Evolutionary conservation across 805 yeast genomes (phyloP).

Genomic region (Yamadazyma akitaensis): DNA sequence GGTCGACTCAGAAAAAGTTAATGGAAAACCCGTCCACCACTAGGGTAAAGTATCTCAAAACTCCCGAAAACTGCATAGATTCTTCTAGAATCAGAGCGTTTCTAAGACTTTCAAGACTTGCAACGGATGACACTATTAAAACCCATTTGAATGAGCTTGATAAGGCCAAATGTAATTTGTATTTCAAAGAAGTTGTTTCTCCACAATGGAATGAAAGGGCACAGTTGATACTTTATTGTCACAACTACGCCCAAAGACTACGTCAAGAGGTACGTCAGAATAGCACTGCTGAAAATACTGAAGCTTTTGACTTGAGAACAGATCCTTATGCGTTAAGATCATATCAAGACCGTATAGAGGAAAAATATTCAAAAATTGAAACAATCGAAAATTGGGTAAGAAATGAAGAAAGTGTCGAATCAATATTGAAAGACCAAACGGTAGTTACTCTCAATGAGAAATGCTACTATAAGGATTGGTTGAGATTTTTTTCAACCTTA

Average conservation of each 20-base stretch:
- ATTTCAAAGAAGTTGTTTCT: conserved; percentile 23
- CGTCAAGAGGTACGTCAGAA: conserved; percentile 15
- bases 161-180: conserved; percentile 24
- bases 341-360: conserved; percentile 19
- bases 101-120: conserved; percentile 34
- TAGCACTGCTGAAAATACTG: neutral
- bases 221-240: conserved; percentile 29
- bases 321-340: conserved; percentile 39
- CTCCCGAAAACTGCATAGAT: conserved; percentile 33
- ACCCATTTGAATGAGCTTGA: conserved; percentile 35
- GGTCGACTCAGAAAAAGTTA: neutral
- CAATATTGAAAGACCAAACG: conserved; percentile 32
- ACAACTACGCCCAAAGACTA: conserved; percentile 22
- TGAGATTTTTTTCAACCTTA: conserved; percentile 8
- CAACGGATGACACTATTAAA: conserved; percentile 38
- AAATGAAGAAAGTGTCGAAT: conserved; percentile 34
- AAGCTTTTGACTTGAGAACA: conserved; percentile 26
- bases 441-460: conserved; percentile 30
- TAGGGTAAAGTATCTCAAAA: conserved; percentile 12
- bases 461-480: conserved; percentile 38
- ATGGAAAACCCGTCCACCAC: neutral
- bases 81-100: conserved; percentile 35
- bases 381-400: conserved; percentile 34
- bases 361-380: conserved; percentile 24
- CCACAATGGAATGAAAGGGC: conserved; percentile 39